Conservation (phyloP, 768 basidiomycete genomes). For the Russula brevipes region DNA sequence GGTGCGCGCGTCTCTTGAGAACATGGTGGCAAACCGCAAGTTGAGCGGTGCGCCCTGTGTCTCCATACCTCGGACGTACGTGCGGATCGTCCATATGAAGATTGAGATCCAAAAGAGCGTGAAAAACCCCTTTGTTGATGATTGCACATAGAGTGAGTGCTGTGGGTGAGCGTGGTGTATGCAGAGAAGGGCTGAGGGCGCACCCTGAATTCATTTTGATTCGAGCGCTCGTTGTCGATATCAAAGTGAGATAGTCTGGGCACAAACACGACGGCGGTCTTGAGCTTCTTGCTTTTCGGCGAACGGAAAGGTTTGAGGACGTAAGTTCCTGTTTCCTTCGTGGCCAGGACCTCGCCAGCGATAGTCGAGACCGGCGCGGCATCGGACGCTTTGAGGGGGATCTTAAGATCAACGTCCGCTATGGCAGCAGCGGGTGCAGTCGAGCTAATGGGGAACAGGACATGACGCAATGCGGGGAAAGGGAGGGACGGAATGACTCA, state of each 20-base stretch:
- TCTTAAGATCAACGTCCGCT: not conserved
- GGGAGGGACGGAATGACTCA: not conserved
- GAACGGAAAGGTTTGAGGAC: conserved; percentile 75
- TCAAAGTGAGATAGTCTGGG: conserved; percentile 86
- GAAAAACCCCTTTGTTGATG: conserved; percentile 71
- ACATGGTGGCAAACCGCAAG: conserved; percentile 75
- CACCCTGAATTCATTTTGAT: conserved; percentile 81
- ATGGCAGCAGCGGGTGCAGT: not conserved
- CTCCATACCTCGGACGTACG: conserved; percentile 73
- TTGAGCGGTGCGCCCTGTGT: conserved; percentile 73
- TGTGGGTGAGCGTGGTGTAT: not conserved
- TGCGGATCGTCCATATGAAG: conserved; percentile 73
- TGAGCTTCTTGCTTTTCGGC: conserved; percentile 65
- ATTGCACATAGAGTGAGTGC: not conserved
- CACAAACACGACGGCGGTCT: conserved; percentile 79
- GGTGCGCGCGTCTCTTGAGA: conserved; percentile 77
- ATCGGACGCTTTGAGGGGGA: conserved; percentile 7
- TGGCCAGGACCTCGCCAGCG: conserved; percentile 37
- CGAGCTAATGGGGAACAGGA: not conserved
- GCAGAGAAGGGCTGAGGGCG: not conserved
- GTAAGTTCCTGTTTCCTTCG: conserved; percentile 61
- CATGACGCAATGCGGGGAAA: not conserved
- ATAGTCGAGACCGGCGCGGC: conserved; percentile 9
- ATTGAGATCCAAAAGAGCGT: conserved; percentile 90
- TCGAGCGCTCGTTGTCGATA: conserved; percentile 65